phyloP scores from a whole-genome alignment of 352 stramenopile species.

The Pythium rishiriense region DNA sequence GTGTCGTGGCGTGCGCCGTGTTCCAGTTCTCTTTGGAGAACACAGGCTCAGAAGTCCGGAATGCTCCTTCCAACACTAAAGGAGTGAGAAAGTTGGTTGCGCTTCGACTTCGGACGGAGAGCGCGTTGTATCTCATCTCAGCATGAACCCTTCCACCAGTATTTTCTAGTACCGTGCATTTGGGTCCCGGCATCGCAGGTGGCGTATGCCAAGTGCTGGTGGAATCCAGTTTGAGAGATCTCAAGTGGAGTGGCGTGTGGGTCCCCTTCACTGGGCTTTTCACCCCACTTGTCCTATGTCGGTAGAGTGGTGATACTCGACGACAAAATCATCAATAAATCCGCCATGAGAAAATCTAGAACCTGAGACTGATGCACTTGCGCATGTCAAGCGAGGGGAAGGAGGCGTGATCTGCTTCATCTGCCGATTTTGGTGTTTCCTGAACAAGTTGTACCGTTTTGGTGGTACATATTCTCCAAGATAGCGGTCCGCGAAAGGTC shows the following conservation, averaged over 20 bases:
- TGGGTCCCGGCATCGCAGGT: neutral
- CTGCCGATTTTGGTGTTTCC: neutral
- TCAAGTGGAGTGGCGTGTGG: neutral
- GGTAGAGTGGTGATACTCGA: too few species aligned
- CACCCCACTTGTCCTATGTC: neutral
- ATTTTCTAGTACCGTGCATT: too few species aligned
- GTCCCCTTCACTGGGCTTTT: neutral
- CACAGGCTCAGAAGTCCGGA: neutral
- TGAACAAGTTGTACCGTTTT: neutral
- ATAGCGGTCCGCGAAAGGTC: neutral
- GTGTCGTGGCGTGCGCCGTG: neutral
- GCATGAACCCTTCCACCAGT: neutral
- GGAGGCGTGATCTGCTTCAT: neutral
- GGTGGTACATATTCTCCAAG: neutral
- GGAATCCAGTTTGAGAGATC: constrained; percentile 3
- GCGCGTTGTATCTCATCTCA: neutral
- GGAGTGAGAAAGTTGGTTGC: neutral
- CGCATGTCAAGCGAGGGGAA: neutral
- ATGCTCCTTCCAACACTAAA: neutral
- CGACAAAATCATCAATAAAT: constrained; percentile 15
- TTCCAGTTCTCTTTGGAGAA: neutral
- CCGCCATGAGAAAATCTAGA: constrained; percentile 16
- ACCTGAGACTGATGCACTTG: neutral
- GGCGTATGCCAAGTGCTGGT: neutral
- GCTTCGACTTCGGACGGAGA: neutral